Base-by-base conservation (phyloP, 2,329 filamentous ascomycete species). In the Cercospora sojina region DNA sequence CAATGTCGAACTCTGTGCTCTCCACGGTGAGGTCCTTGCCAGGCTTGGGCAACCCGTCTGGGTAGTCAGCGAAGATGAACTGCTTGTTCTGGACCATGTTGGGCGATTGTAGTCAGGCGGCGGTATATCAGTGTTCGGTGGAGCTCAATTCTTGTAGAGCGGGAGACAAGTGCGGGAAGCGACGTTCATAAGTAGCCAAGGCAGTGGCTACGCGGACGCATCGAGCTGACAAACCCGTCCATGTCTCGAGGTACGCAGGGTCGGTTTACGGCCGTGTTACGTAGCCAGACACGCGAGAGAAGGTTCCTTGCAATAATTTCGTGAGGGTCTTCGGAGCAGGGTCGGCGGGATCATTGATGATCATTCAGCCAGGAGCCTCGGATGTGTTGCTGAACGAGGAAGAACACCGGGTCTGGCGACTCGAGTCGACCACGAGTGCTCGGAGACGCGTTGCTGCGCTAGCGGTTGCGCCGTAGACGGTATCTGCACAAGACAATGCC, bases 11-110 rank as follows among this genome's bases (percentile, higher is more conserved):
- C 20, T 86, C 83, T 67, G 85, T 85, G 70, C 84, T 79, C 78
- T 95, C 90, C 67, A 93, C 76, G 23, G 79, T 81, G 64, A 96
- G 82, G 78, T 96, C 82, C 79, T 94, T 80, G 57, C 91, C 91
- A 2, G 87, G 78, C 35, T 90, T 85, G 20, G 91, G 92, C 75
- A 85, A 83, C 65, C 86, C 90, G 59, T 81, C 77, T 56, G 92
- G 91, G 67, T 89, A 73, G 72, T 87, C 81, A 76, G 90, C 91
- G 85, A 89, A 94, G 78, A 93, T 83, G 74, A 95, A 80, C 43
- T 84, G 86, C 82, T 92, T 93, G 87, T 93, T 95, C 68, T 86
- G 82, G 71, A 83, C 82, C 83, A 85, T 84, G 43, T 47, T 80
- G 53, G 58, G n/a, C 25, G 23, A 27, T 29, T 68, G 59, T 58